These are phyloP conservation scores for Albatrellus ellisii DNA, from an alignment of 768 basidiomycete genomes.

Conservation along the genomic window DNA sequence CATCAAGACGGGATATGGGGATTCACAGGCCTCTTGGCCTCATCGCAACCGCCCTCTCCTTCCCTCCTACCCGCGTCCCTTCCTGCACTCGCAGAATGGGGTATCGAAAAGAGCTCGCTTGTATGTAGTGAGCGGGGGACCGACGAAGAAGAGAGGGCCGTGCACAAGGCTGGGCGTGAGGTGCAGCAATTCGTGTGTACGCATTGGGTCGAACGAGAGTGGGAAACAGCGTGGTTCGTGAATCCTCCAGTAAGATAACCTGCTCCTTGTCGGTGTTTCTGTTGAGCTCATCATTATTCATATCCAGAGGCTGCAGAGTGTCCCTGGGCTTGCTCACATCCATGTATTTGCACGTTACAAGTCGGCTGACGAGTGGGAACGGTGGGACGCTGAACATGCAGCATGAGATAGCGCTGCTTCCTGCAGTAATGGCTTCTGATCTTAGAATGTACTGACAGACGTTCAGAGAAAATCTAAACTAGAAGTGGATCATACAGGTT, in stretches of 20 bases:
- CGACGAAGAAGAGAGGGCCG: slow-evolving; percentile 36
- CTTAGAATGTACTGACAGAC: too few species aligned
- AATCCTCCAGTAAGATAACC: slow-evolving; percentile 81
- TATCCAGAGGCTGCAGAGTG: slow-evolving; percentile 62
- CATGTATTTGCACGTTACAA: slow-evolving; percentile 73
- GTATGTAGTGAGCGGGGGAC: slow-evolving; percentile 37
- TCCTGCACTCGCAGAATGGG: slow-evolving; percentile 59
- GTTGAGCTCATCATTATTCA: not conserved
- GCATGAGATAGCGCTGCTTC: too few species aligned
- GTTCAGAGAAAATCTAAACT: too few species aligned
- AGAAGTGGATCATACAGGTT: too few species aligned
- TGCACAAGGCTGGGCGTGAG: slow-evolving; percentile 39
- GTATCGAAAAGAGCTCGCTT: slow-evolving; percentile 47
- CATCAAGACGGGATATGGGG: slow-evolving; percentile 73
- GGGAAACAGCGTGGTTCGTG: slow-evolving; percentile 90
- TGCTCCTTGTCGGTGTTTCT: slow-evolving; percentile 4
- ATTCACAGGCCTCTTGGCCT: slow-evolving; percentile 44
- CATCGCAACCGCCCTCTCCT: slow-evolving; percentile 42
- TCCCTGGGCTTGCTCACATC: slow-evolving; percentile 71
- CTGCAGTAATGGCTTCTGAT: too few species aligned
- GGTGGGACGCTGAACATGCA: not conserved
- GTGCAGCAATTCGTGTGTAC: slow-evolving; percentile 49
- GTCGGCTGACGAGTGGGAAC: slow-evolving; percentile 12
- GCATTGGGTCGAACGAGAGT: slow-evolving; percentile 57
- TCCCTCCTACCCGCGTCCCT: slow-evolving; percentile 43